Evolutionary conservation across 768 basidiomycete species (phyloP).

Genomic region (Amanita thiersii): DNA sequence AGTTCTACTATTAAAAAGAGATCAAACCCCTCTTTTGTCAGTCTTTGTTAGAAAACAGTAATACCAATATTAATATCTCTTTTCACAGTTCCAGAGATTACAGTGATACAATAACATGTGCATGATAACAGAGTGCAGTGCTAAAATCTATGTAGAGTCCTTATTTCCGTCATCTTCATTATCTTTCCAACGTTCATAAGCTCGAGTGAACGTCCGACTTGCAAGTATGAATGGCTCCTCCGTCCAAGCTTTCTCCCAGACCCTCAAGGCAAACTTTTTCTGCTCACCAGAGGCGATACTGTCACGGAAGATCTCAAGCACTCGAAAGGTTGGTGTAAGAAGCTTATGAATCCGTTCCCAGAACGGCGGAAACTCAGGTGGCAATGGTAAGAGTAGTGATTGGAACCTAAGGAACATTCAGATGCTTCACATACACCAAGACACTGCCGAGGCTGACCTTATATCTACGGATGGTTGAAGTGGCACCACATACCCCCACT

Average conservation of each 20-base stretch:
- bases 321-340: slow-evolving; percentile 47
- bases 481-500: slow-evolving; percentile 34
- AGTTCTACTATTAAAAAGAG: no score
- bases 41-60: no score
- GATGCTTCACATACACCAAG: neutral
- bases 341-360: slow-evolving; percentile 44
- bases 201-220: slow-evolving; percentile 27
- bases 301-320: slow-evolving; percentile 41
- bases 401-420: slow-evolving; percentile 25
- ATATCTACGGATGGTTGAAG: slow-evolving; percentile 31
- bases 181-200: slow-evolving; percentile 40
- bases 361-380: slow-evolving; percentile 47
- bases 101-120: no score
- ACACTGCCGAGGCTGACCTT: slow-evolving; percentile 19
- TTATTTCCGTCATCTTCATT: slow-evolving; percentile 35
- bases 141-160: slow-evolving; percentile 19
- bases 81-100: no score
- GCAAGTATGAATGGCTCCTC: slow-evolving; percentile 50
- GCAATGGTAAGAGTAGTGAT: slow-evolving; percentile 50
- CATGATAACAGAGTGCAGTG: no score
- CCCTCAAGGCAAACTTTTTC: slow-evolving; percentile 42
- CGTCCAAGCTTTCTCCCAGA: slow-evolving; percentile 59
- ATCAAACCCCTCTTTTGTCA: no score
- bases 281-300: slow-evolving; percentile 54
- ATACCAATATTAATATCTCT: no score